These are phyloP conservation scores for Tolypocladium ophioglossoides DNA, from an alignment of 2,329 filamentous ascomycete species.

Conservation along the genomic window DNA sequence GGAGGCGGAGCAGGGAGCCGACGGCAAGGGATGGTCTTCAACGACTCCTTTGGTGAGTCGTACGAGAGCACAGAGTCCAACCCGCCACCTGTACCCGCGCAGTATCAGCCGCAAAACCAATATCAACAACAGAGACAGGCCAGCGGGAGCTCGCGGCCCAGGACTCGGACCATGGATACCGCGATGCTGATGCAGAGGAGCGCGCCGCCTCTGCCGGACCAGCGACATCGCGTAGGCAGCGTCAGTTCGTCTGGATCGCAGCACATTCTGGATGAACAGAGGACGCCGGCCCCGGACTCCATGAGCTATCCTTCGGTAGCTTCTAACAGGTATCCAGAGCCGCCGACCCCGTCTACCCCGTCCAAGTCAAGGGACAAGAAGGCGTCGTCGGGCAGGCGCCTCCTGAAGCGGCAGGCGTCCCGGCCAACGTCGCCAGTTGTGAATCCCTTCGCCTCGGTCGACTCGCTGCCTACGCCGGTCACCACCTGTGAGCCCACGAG, in stretches of 20 bases:
- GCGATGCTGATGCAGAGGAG: slow-evolving; percentile 36
- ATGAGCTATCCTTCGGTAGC: slow-evolving; percentile 30
- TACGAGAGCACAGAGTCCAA: slow-evolving; percentile 35
- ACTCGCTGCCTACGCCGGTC: slow-evolving; percentile 48
- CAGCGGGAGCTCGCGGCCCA: slow-evolving; percentile 32
- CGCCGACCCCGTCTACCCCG: slow-evolving; percentile 11
- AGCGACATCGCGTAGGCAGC: slow-evolving; percentile 57
- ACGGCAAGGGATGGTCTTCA: slow-evolving; percentile 51
- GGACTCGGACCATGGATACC: slow-evolving; percentile 49
- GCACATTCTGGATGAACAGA: slow-evolving; percentile 39
- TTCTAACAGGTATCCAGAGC: slow-evolving; percentile 23
- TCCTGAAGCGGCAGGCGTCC: slow-evolving; percentile 44
- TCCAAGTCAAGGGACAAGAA: slow-evolving; percentile 28
- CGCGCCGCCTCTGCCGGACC: slow-evolving; percentile 30
- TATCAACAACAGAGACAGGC: slow-evolving; percentile 16
- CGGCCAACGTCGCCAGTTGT: slow-evolving; percentile 48
- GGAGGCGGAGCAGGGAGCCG: slow-evolving; percentile 30
- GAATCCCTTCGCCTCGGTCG: slow-evolving; percentile 44
- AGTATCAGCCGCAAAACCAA: slow-evolving; percentile 1
- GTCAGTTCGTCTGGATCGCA: slow-evolving; percentile 53
- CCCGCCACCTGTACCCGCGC: slow-evolving; percentile 13
- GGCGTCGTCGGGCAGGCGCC: slow-evolving; percentile 34
- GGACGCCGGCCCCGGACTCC: slow-evolving; percentile 30
- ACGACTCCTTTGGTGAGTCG: slow-evolving; percentile 41
- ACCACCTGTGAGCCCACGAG: slow-evolving; percentile 60